Conservation (phyloP, 2,329 filamentous ascomycete genomes). For the Xylaria sp. region DNA sequence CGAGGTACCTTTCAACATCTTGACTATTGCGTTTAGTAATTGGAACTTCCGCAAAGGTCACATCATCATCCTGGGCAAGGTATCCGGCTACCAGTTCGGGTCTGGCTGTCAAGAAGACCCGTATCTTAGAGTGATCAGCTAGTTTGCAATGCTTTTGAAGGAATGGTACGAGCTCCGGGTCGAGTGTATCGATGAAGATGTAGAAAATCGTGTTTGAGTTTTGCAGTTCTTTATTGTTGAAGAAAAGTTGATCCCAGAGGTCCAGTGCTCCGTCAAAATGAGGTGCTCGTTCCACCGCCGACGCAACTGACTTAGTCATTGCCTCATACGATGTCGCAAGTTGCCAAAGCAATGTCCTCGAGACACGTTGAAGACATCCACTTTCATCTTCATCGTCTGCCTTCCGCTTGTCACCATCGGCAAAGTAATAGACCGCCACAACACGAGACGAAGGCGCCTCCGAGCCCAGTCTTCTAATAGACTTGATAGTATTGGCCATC, state of each 20-base stretch:
- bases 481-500: constrained; percentile 48
- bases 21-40: constrained; percentile 45
- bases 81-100: constrained; percentile 39
- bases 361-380: constrained; percentile 41
- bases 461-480: constrained; percentile 43
- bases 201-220: constrained; percentile 50
- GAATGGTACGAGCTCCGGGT: constrained; percentile 43
- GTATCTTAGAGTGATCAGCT: constrained; percentile 39
- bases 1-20: constrained; percentile 50
- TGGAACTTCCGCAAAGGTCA: constrained; percentile 41
- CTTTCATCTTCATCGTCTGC: constrained; percentile 46
- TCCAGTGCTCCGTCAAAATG: constrained; percentile 47
- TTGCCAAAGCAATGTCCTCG: constrained; percentile 50
- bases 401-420: constrained; percentile 48
- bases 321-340: constrained; percentile 49
- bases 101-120: constrained; percentile 47
- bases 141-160: constrained; percentile 43
- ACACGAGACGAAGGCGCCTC: constrained; percentile 43
- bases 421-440: constrained; percentile 48
- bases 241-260: constrained; percentile 49
- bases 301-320: constrained; percentile 49
- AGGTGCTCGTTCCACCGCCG: constrained; percentile 43
- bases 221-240: constrained; percentile 48
- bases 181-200: constrained; percentile 49
- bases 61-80: constrained; percentile 28